Percentiles rank a stretch among this genome's conserved stretches.
Conservation (phyloP, 345 rosid genomes). For the Balakata baccata region DNA sequence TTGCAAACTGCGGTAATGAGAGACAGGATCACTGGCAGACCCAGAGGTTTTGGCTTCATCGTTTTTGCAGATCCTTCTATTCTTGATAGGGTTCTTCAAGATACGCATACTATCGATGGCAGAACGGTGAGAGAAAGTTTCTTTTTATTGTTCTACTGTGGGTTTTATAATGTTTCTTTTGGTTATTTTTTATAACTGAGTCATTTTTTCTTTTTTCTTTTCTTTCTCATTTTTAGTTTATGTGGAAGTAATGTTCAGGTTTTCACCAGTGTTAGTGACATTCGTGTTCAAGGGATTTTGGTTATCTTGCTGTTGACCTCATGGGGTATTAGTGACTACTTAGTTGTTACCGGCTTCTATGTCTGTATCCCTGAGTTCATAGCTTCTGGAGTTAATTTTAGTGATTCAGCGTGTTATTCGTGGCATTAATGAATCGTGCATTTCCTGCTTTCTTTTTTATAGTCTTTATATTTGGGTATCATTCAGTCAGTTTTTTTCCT, state of each 20-base stretch:
- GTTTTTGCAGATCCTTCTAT: constrained; percentile 68
- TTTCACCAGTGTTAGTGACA: background rate
- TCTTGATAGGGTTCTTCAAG: constrained; percentile 66
- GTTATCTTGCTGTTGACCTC: background rate
- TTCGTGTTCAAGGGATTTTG: background rate
- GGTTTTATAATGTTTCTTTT: background rate
- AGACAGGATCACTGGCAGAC: constrained; percentile 68
- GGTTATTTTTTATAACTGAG: no score
- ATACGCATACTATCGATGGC: constrained; percentile 72
- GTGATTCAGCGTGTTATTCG: background rate
- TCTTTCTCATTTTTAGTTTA: no score
- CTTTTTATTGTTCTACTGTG: background rate
- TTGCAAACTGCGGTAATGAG: constrained; percentile 64
- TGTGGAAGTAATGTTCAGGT: background rate
- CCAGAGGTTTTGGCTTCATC: constrained; percentile 85
- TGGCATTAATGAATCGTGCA: background rate
- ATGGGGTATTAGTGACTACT: background rate
- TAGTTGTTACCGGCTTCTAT: background rate
- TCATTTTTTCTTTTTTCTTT: no score
- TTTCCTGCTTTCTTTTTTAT: background rate
- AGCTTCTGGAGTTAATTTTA: background rate
- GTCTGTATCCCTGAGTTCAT: background rate
- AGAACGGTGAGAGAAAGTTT: constrained; percentile 52
- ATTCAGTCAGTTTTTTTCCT: background rate
- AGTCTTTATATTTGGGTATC: background rate